phyloP scores from a whole-genome alignment of 306 rosid genomes.

The Astragalus membranaceus region DNA sequence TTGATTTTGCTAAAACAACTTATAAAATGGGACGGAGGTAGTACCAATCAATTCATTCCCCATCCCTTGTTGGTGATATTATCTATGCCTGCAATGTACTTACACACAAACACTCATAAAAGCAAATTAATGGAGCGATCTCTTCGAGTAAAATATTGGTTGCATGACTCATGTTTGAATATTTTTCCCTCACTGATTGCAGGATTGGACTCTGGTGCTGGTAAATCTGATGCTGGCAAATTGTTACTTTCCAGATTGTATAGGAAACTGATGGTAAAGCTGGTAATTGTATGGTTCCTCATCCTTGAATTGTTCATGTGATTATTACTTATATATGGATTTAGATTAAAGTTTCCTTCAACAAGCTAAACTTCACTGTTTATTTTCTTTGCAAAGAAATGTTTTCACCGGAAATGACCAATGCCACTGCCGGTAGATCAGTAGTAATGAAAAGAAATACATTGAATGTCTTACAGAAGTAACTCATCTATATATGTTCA shows the following conservation, averaged over 20 bases:
- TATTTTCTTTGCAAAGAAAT: not conserved
- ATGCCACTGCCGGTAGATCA: not conserved
- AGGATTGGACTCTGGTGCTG: not conserved
- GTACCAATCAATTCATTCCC: too few relatives aligned
- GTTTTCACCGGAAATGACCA: not conserved
- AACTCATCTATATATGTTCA: not conserved
- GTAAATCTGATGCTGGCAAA: constrained; percentile 16
- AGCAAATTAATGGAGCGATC: not conserved
- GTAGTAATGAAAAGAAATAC: not conserved
- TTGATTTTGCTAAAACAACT: too few relatives aligned
- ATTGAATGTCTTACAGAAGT: not conserved
- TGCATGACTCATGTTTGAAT: not conserved
- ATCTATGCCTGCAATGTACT: too few relatives aligned
- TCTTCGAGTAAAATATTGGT: not conserved
- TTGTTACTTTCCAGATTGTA: not conserved
- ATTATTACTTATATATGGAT: not conserved
- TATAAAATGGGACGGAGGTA: too few relatives aligned
- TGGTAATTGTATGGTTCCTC: constrained; percentile 21
- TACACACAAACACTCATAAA: too few relatives aligned
- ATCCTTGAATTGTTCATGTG: not conserved
- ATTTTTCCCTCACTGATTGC: not conserved
- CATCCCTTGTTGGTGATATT: too few relatives aligned
- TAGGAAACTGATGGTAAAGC: not conserved
- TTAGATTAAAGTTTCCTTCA: not conserved
- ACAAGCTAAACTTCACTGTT: not conserved